These are phyloP conservation scores for Claviceps digitariae DNA, from an alignment of 2,329 filamentous ascomycete genomes.

Conservation along the genomic window DNA sequence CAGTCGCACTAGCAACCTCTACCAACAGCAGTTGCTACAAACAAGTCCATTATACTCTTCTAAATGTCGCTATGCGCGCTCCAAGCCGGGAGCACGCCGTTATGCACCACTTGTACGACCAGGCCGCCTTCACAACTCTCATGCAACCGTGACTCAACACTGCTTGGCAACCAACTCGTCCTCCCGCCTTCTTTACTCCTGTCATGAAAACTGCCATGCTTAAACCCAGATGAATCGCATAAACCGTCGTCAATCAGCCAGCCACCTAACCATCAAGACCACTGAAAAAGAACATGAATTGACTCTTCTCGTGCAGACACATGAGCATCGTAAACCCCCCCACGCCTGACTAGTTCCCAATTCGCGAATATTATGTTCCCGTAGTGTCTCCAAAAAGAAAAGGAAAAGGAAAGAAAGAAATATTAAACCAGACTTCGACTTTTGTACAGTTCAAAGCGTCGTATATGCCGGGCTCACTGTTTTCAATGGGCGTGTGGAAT, in stretches of 20 bases:
- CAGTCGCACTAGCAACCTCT: not conserved
- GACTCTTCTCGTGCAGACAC: slow-evolving; percentile 5
- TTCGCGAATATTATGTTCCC: slow-evolving; percentile 1
- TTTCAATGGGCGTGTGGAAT: not conserved
- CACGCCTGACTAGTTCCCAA: not conserved
- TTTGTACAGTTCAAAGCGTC: slow-evolving; percentile 1
- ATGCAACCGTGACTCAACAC: not conserved
- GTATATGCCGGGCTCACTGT: not conserved
- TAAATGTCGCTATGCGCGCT: slow-evolving; percentile 2
- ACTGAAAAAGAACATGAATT: slow-evolving; percentile 14
- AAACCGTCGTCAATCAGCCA: slow-evolving; percentile 14
- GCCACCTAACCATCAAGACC: slow-evolving; percentile 17
- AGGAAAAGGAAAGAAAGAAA: not conserved
- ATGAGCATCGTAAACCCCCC: not conserved
- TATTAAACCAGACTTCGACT: not conserved
- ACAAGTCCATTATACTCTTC: slow-evolving; percentile 1
- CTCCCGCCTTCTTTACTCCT: not conserved
- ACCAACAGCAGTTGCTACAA: not conserved
- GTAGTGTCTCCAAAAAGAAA: slow-evolving; percentile 1
- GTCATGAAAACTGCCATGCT: slow-evolving; percentile 7
- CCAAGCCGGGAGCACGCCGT: slow-evolving; percentile 4
- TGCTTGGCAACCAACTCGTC: slow-evolving; percentile 1
- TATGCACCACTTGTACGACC: slow-evolving; percentile 7
- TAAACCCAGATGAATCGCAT: slow-evolving; percentile 10
- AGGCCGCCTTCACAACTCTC: slow-evolving; percentile 1